Percentiles rank a stretch among this genome's conserved stretches.
phyloP scores from a whole-genome alignment of 371 early-diverging fungal genomes.

The Homolaphlyctis polyrhiza region DNA sequence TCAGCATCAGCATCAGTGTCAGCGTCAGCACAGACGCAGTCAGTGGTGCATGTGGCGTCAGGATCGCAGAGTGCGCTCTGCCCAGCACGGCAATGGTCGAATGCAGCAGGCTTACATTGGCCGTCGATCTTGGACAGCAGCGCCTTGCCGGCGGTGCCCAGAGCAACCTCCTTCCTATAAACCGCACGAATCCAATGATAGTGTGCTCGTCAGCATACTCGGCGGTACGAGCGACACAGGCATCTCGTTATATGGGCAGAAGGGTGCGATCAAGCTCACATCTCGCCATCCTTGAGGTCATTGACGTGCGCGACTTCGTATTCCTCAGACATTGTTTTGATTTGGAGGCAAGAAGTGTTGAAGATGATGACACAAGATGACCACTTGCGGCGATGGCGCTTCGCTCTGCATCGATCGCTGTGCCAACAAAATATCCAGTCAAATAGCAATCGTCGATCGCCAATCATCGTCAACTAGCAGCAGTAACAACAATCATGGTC shows the following conservation, averaged over 20 bases:
- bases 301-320: conserved; percentile 9
- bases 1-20: background rate
- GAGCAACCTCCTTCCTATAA: conserved; percentile 20
- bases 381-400: too few relatives aligned
- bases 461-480: too few relatives aligned
- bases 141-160: conserved; percentile 19
- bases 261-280: conserved; percentile 3
- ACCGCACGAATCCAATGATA: background rate
- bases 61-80: background rate
- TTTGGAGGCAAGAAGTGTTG: too few relatives aligned
- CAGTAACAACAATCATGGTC: too few relatives aligned
- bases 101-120: conserved; percentile 6
- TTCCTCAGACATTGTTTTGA: too few relatives aligned
- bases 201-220: too few relatives aligned
- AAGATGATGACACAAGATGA: too few relatives aligned
- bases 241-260: too few relatives aligned
- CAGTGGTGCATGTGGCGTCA: background rate
- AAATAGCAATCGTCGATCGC: too few relatives aligned
- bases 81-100: background rate
- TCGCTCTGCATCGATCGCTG: too few relatives aligned
- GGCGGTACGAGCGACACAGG: too few relatives aligned
- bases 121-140: conserved; percentile 25
- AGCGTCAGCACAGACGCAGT: background rate
- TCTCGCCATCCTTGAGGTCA: conserved; percentile 18
- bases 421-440: too few relatives aligned